phyloP scores from a whole-genome alignment of 768 basidiomycete genomes.

The Podaxis carcinomalis region DNA sequence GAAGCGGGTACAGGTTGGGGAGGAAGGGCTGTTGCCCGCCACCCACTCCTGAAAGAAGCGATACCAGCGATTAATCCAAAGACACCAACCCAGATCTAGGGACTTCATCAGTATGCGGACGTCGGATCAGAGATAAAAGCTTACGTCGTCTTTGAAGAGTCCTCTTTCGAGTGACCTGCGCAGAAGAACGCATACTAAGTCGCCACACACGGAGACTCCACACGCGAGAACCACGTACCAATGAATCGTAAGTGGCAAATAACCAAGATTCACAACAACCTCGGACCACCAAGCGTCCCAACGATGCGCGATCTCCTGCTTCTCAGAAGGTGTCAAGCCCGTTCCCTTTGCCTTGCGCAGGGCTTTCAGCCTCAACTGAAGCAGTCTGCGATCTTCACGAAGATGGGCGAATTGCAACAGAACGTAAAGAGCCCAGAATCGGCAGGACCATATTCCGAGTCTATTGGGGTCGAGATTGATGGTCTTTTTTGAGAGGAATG shows the following conservation, averaged over 20 bases:
- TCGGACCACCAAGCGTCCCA: constrained; percentile 74
- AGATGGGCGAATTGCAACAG: constrained; percentile 73
- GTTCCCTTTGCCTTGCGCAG: constrained; percentile 55
- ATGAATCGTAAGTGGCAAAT: constrained; percentile 81
- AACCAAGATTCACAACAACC: constrained; percentile 64
- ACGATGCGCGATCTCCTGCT: constrained; percentile 48
- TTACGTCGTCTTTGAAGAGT: constrained; percentile 62
- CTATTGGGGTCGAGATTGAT: constrained; percentile 41
- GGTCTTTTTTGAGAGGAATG: constrained; percentile 35
- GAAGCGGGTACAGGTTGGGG: constrained; percentile 15
- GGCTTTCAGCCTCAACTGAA: constrained; percentile 49
- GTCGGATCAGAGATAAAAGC: constrained; percentile 16
- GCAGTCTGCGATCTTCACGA: constrained; percentile 58
- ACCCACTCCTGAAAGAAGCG: constrained; percentile 63
- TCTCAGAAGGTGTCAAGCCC: constrained; percentile 45
- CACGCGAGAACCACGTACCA: constrained; percentile 47
- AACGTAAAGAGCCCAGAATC: constrained; percentile 81
- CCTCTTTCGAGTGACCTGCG: constrained; percentile 65
- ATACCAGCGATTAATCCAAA: constrained; percentile 48
- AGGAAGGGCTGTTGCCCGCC: constrained; percentile 63
- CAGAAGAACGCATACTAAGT: background rate
- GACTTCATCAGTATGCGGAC: constrained; percentile 1
- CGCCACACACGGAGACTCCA: background rate
- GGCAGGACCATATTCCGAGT: constrained; percentile 67
- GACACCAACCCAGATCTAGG: constrained; percentile 37